These are phyloP conservation scores for Gossypium davidsonii DNA, from an alignment of 441 rosid genomes.

Conservation along the genomic window DNA sequence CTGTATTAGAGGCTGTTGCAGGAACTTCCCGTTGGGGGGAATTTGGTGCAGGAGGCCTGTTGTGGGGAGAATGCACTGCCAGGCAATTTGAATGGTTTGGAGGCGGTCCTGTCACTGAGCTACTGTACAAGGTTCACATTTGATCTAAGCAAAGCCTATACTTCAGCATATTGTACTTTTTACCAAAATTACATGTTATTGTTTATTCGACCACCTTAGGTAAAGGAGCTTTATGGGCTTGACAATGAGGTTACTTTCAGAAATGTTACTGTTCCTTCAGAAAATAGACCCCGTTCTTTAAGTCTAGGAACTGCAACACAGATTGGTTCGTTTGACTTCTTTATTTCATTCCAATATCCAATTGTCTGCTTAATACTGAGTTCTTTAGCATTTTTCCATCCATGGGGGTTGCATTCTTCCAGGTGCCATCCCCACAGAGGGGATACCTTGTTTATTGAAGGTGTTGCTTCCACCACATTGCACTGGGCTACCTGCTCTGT, in stretches of 20 bases:
- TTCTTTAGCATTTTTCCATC: background rate
- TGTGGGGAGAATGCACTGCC: slow-evolving; percentile 91
- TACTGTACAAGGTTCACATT: slow-evolving; percentile 53
- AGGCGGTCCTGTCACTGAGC: slow-evolving; percentile 61
- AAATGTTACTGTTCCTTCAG: slow-evolving; percentile 68
- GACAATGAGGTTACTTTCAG: slow-evolving; percentile 64
- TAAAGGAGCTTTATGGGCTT: slow-evolving; percentile 92
- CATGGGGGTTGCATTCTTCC: slow-evolving; percentile 13
- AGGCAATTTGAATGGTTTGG: slow-evolving; percentile 92
- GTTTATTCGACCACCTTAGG: slow-evolving; percentile 34
- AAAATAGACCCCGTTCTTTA: slow-evolving; percentile 76
- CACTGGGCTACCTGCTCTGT: slow-evolving; percentile 73
- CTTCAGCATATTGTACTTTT: background rate
- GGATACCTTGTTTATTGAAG: slow-evolving; percentile 92
- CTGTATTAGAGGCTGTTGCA: slow-evolving; percentile 20
- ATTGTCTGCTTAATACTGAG: slow-evolving; percentile 9
- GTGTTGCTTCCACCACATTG: slow-evolving; percentile 89
- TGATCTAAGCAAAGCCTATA: slow-evolving; percentile 1
- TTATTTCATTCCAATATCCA: slow-evolving; percentile 11
- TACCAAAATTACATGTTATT: background rate
- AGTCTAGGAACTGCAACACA: slow-evolving; percentile 94
- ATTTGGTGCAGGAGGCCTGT: slow-evolving; percentile 87
- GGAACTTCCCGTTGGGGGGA: slow-evolving; percentile 97
- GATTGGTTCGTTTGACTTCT: slow-evolving; percentile 55
- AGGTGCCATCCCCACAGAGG: slow-evolving; percentile 96